Base-by-base conservation (phyloP, 768 basidiomycete genomes). In the Tylopilus cervinicoccineus region DNA sequence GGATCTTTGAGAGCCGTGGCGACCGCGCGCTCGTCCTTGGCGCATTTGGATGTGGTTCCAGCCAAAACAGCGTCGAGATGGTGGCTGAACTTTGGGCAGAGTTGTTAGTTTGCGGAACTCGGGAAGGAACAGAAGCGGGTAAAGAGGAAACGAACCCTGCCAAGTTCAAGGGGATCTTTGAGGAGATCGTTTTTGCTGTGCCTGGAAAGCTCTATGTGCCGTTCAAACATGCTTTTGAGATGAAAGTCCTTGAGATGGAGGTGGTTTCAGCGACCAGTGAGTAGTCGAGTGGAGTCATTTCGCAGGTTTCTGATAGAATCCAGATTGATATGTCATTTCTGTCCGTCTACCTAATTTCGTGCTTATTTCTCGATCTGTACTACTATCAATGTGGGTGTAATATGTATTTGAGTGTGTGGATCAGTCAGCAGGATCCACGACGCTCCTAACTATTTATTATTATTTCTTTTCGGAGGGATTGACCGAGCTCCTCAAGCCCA, bases 71-170 rank as follows among this genome's bases (percentile, higher is more conserved):
- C 10, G 66, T 74, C 28, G 70, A 69, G 42, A 67, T 64, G 58
- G 64, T 77, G 23, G 74, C 72, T 16, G 59, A 64, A 39, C 66
- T 75, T 23, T 76, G 76, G 75, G 74, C 76, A 13, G 73, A 75
- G 58, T 54, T 77, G 13, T 59, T 77, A 16, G 66, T 68, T 6
- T 72, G 66, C 20, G 72, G 67, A 6, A 62, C 57, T 5, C 36
- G 43, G 16, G 61, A 66, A 40, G 60, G 56, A 50, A 59, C 42
- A 19, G 52, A 50, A 32, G 55, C 36, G 44, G 41, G 42, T 8
- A 53, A 53, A 47, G 62, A 53, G 12, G 54, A 50, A 32, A 51
- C 20, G n/a, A 39, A n/a, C 17, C 43, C 45, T 5, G 69, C 72
- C 36, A 60, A 65, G 47, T 76, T 76, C 60, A 68, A 66, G 48